A percentile compares a stretch with the other conserved stretches of the same genome.
Evolutionary conservation across 169 alveolate species (phyloP).

Genomic region (Plasmodium blacklocki): DNA sequence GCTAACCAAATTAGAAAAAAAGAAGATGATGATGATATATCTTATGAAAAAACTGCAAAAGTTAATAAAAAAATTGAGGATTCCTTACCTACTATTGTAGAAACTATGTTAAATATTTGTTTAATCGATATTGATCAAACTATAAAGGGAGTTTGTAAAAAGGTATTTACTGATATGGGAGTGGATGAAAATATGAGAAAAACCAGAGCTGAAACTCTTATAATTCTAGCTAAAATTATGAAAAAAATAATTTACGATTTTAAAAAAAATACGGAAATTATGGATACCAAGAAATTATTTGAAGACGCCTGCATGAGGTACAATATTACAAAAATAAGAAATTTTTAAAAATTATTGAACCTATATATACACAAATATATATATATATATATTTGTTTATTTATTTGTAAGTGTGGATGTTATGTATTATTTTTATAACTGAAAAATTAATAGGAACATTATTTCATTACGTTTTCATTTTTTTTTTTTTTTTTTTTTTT

Average conservation of each 20-base stretch:
- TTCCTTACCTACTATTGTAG: constrained; percentile 89
- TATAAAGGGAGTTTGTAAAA: constrained; percentile 89
- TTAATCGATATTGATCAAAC: constrained; percentile 91
- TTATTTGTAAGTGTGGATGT: no score
- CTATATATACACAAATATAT: background rate
- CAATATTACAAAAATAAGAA: background rate
- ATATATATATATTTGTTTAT: background rate
- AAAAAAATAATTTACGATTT: constrained; percentile 78
- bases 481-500: constrained; percentile 3
- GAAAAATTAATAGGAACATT: no score
- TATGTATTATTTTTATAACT: no score
- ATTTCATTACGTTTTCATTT: background rate
- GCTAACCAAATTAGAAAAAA: constrained; percentile 81
- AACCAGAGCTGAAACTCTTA: constrained; percentile 91
- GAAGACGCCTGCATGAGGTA: constrained; percentile 75
- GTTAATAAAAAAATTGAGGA: constrained; percentile 86
- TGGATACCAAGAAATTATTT: constrained; percentile 67
- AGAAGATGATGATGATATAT: constrained; percentile 77
- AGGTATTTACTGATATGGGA: constrained; percentile 90
- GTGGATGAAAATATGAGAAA: constrained; percentile 88
- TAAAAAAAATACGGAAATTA: constrained; percentile 52
- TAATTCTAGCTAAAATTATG: constrained; percentile 88
- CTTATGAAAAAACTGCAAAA: constrained; percentile 79
- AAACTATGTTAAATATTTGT: constrained; percentile 91
- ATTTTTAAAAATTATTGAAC: no score